Evolutionary conservation across 2,329 filamentous ascomycete species (phyloP).

Genomic region (Colletotrichum tabaci): DNA sequence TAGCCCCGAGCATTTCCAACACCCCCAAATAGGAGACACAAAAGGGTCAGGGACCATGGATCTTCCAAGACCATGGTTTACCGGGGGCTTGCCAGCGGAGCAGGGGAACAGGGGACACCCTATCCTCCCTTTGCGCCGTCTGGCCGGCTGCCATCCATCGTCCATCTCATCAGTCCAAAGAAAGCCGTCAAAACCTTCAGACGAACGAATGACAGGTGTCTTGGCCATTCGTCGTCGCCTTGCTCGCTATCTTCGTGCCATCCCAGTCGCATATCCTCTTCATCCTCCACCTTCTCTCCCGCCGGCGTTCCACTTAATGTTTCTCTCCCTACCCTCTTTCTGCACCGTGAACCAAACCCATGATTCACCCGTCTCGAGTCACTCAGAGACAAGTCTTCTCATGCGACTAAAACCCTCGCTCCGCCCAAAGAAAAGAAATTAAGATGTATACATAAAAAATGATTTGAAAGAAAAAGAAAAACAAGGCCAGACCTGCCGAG

Average conservation of each 20-base stretch:
- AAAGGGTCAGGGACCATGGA: neutral
- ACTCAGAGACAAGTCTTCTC: neutral
- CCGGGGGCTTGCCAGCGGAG: neutral
- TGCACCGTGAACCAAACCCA: neutral
- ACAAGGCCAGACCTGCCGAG: neutral
- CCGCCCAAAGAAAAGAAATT: neutral
- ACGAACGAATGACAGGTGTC: conserved; percentile 16
- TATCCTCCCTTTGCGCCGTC: neutral
- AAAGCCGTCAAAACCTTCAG: conserved; percentile 35
- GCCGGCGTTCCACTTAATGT: conserved; percentile 20
- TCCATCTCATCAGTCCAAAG: conserved; percentile 21
- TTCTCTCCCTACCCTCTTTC: neutral
- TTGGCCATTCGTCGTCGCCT: neutral
- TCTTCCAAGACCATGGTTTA: neutral
- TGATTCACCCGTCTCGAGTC: conserved; percentile 8
- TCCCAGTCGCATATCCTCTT: conserved; percentile 4
- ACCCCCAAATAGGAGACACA: neutral
- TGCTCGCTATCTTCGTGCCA: conserved; percentile 7
- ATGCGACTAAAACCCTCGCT: neutral
- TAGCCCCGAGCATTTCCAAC: conserved; percentile 9
- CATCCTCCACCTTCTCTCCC: neutral
- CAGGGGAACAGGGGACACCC: conserved; percentile 27
- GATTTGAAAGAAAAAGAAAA: neutral
- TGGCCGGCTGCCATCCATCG: conserved; percentile 3
- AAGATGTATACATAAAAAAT: neutral